phyloP scores from a whole-genome alignment of 306 rosid species.

The Trifolium pratense region DNA sequence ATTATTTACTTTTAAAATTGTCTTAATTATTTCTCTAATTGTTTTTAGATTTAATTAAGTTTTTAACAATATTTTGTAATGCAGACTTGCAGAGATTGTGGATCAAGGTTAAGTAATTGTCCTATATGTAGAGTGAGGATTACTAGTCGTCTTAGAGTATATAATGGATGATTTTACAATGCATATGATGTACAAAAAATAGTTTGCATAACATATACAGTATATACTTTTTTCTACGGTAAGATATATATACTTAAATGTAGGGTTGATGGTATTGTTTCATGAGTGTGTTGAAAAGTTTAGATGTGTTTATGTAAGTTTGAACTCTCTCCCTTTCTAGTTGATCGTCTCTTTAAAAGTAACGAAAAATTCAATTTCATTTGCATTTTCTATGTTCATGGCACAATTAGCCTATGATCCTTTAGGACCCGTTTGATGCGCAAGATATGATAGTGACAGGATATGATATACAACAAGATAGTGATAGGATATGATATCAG shows the following conservation, averaged over 20 bases:
- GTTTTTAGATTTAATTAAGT: not conserved
- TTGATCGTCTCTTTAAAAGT: too few relatives aligned
- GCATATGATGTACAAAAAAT: not conserved
- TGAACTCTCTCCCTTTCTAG: not conserved
- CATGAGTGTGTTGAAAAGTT: not conserved
- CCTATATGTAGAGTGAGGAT: constrained; percentile 83
- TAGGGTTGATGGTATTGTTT: not conserved
- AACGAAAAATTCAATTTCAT: too few relatives aligned
- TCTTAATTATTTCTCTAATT: not conserved
- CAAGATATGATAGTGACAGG: too few relatives aligned
- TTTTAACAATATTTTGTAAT: constrained; percentile 21
- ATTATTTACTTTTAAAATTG: not conserved
- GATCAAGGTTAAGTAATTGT: constrained; percentile 63
- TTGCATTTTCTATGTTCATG: not conserved
- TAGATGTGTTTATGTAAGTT: not conserved
- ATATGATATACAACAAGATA: too few relatives aligned
- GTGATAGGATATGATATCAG: too few relatives aligned
- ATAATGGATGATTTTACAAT: constrained; percentile 55
- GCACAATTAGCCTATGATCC: not conserved
- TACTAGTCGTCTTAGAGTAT: constrained; percentile 74
- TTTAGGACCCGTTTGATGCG: too few relatives aligned
- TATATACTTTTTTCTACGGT: too few relatives aligned
- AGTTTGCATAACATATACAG: not conserved
- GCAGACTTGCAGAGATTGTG: constrained; percentile 89
- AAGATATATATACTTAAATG: too few relatives aligned